Evolutionary conservation across 2,329 filamentous ascomycete species (phyloP), one percentile per base, ranked within the genome.

Genomic region (Westerdykella ornata): DNA sequence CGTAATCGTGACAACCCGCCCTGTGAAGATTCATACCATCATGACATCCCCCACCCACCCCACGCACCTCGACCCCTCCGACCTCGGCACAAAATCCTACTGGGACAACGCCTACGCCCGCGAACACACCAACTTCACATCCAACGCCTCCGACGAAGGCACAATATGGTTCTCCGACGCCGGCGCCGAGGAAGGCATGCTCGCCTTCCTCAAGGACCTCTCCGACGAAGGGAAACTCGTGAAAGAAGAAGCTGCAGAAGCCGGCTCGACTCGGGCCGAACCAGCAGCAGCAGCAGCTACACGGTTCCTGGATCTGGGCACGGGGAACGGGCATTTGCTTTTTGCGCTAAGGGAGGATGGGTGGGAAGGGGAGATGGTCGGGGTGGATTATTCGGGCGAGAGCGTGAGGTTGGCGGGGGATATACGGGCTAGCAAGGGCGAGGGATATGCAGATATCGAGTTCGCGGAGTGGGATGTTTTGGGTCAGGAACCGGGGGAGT

Each of bases 151-250:
- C 42, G 86, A 95, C 71, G 84, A 84, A 45, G 90, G 90, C 52
- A 94, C 88, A 20, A 81, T 92, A 56, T 98, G 92, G 92, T 98
- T 98, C 75, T 84, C 88, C 63, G 92, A 97, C 69, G 85, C 88
- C 22, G 81, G 84, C 59, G 92, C 92, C 47, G 87, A 95, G 59
- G 74, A 81, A 47, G 89, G 89, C 59, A 80, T 94, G 45, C 68
- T 94, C 17, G 65, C 71, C 8, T 88, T 84, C 62, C 66, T 75
- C 5, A 63, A 66, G 12, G 46, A 54, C 5, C 76, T 94, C 6
- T 71, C 71, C 3, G 67, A 71, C 3, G 65, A 71, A 12, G 66
- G 66, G 1, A 68, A 72, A 19, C 61, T 78, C 48, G 60, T 65
- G 49, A 72, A 60, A 39, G 52, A 47, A 8, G 45, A 42, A n/a